Percentiles rank a stretch among this genome's conserved stretches.
phyloP scores from a whole-genome alignment of 2,329 filamentous ascomycete species.

The Stemphylium lycopersici region DNA sequence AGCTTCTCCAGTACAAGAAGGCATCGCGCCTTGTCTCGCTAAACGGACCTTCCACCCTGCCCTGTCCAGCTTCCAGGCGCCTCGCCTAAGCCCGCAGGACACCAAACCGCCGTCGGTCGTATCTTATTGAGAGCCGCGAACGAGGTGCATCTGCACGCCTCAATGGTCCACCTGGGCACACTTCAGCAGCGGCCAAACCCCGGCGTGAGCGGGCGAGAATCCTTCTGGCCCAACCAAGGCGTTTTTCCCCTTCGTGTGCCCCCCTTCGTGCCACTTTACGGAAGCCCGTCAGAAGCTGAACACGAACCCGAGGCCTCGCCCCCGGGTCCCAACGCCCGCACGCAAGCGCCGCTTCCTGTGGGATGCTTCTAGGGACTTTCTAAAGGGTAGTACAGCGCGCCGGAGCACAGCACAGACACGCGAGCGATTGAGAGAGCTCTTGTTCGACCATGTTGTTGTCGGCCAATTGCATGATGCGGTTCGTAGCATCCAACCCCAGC shows the following conservation, averaged over 20 bases:
- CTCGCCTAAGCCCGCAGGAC: slow-evolving; percentile 5
- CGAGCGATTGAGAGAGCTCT: background rate
- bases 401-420: slow-evolving; percentile 4
- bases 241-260: slow-evolving; percentile 5
- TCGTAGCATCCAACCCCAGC: background rate
- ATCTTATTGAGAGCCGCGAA: background rate
- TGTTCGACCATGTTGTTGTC: background rate
- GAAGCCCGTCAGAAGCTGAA: slow-evolving; percentile 11
- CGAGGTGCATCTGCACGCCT: slow-evolving; percentile 9
- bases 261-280: slow-evolving; percentile 5
- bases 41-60: background rate
- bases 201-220: slow-evolving; percentile 3
- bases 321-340: slow-evolving; percentile 18
- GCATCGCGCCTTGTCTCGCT: slow-evolving; percentile 5
- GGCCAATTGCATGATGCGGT: background rate
- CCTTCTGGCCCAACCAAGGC: slow-evolving; percentile 6
- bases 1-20: background rate
- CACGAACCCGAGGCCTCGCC: slow-evolving; percentile 26
- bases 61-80: slow-evolving; percentile 4
- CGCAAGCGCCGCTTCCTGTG: slow-evolving; percentile 11
- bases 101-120: background rate
- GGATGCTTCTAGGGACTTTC: slow-evolving; percentile 12
- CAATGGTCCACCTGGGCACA: background rate
- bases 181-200: slow-evolving; percentile 11
- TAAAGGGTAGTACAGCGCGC: slow-evolving; percentile 12